These are phyloP conservation scores for Rhexocercosporidium sp. DNA, from an alignment of 2,329 filamentous ascomycete genomes.

Conservation along the genomic window DNA sequence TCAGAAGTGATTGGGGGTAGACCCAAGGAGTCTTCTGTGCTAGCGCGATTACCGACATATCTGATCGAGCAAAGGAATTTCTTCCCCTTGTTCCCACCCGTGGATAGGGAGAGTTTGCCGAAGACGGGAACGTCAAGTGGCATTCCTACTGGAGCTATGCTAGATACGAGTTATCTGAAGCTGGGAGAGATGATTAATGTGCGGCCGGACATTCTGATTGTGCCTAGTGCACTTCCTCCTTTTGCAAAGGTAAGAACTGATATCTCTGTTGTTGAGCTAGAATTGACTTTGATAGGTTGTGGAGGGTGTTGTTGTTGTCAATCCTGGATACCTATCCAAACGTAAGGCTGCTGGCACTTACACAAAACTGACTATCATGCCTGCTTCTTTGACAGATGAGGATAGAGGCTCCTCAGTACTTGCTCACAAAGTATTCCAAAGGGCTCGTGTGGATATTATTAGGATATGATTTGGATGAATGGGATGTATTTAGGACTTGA, in stretches of 20 bases:
- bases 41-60: slow-evolving; percentile 73
- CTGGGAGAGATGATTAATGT: slow-evolving; percentile 90
- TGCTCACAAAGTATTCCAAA: slow-evolving; percentile 77
- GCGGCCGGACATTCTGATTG: slow-evolving; percentile 81
- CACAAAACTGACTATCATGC: slow-evolving; percentile 77
- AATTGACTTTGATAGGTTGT: slow-evolving; percentile 67
- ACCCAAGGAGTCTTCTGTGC: slow-evolving; percentile 49
- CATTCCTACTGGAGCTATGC: slow-evolving; percentile 72
- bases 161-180: slow-evolving; percentile 86
- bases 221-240: slow-evolving; percentile 81
- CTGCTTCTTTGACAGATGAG: slow-evolving; percentile 62
- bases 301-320: slow-evolving; percentile 87
- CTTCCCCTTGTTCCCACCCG: slow-evolving; percentile 85
- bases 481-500: slow-evolving; percentile 2
- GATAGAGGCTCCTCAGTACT: slow-evolving; percentile 64
- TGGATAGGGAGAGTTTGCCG: slow-evolving; percentile 69
- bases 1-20: slow-evolving; percentile 70
- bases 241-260: slow-evolving; percentile 77
- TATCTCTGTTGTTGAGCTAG: background rate
- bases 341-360: slow-evolving; percentile 84
- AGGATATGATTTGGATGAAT: slow-evolving; percentile 61
- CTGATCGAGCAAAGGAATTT: slow-evolving; percentile 91
- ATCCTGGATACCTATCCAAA: slow-evolving; percentile 88
- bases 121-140: slow-evolving; percentile 66
- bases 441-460: slow-evolving; percentile 85